Evolutionary conservation across 306 rosid genomes (phyloP).

Genomic region (Vigna unguiculata): DNA sequence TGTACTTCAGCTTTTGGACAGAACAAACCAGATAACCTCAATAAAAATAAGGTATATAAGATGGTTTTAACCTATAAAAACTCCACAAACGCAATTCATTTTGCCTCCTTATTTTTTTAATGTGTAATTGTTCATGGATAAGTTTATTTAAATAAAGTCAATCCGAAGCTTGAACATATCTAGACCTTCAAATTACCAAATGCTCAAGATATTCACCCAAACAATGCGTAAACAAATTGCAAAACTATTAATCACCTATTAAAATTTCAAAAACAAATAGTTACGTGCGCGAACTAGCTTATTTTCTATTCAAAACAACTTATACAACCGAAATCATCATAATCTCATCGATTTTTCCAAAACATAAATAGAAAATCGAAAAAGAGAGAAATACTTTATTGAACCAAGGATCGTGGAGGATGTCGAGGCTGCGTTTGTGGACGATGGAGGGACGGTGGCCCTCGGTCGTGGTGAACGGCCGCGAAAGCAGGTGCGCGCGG

Average conservation of each 20-base stretch:
- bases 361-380: not conserved
- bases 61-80: not conserved
- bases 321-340: not conserved
- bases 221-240: constrained; percentile 14
- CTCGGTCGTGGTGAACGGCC: constrained; percentile 81
- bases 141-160: not conserved
- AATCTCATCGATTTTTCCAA: not conserved
- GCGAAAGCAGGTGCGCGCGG: constrained; percentile 36
- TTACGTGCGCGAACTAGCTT: not conserved
- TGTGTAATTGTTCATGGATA: not conserved
- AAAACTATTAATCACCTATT: not conserved
- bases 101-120: not conserved
- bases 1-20: not conserved
- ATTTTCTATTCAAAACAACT: not conserved
- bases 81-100: not conserved
- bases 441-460: constrained; percentile 88
- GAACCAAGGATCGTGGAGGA: constrained; percentile 99
- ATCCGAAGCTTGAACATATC: not conserved
- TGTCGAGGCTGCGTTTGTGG: constrained; percentile 94
- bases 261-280: not conserved
- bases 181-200: not conserved
- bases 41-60: not conserved
- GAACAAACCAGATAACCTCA: not conserved
- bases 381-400: constrained; percentile 63
- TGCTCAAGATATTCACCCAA: not conserved